Evolutionary conservation across 768 basidiomycete genomes (phyloP).

Genomic region (Russula sp.): DNA sequence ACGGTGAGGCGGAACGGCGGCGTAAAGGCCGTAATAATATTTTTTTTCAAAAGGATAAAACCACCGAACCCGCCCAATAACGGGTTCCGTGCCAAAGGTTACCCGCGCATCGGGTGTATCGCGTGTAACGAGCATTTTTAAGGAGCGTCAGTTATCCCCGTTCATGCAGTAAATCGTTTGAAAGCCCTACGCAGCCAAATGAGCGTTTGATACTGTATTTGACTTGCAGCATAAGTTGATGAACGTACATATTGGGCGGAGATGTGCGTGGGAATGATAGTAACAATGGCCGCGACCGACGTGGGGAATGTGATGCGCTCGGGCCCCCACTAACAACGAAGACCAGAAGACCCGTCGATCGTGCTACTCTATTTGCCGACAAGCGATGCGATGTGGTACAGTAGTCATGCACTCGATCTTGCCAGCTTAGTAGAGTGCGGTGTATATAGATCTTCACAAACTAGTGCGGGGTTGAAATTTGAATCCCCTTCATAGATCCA

Average conservation of each 20-base stretch:
- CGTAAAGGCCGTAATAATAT: neutral
- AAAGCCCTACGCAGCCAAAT: neutral
- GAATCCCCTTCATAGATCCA: neutral
- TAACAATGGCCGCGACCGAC: too few relatives aligned
- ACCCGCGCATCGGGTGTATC: neutral
- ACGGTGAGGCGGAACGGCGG: conserved; percentile 4
- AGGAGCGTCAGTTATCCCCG: neutral
- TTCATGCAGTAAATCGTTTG: neutral
- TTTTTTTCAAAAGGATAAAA: too few relatives aligned
- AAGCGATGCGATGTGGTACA: neutral
- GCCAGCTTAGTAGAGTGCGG: neutral
- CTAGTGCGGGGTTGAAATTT: neutral
- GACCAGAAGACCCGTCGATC: neutral
- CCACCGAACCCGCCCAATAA: neutral
- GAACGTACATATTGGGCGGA: too few relatives aligned
- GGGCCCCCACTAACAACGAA: neutral
- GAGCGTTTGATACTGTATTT: neutral
- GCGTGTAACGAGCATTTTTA: neutral
- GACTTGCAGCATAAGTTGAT: too few relatives aligned
- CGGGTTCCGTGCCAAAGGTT: neutral
- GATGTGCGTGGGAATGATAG: neutral
- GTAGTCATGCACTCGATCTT: too few relatives aligned
- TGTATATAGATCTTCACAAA: neutral
- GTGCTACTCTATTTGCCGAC: neutral
- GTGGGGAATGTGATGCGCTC: too few relatives aligned